Base-by-base conservation (phyloP, 257 asterid genomes). In the Agastache rugosa region DNA sequence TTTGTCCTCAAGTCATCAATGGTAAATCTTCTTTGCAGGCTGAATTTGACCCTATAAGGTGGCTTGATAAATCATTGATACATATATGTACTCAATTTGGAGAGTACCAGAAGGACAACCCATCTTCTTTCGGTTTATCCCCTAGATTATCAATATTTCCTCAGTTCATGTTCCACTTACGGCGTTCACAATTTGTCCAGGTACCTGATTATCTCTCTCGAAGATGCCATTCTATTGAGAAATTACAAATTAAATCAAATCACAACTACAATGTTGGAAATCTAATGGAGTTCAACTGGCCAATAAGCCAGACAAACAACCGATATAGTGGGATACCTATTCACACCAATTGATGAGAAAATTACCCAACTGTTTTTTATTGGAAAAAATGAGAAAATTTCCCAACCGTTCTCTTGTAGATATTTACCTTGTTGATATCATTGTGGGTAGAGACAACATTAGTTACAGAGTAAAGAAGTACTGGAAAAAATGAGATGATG, bases 161-260 rank as follows among this genome's bases (percentile, higher is more conserved):
- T 51, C 99, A 90, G 91, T 95, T 92, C 84, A 86, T 95, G 71
- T 95, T 92, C 86, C 81, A 95, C 85, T 81, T 95, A 79, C 90
- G 97, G 71, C 94, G 98, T 70, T 95, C 99, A 54, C 99, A 95
- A 73, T 95, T 95, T 71, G 92, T 95, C 82, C 99, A 92, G 97
- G 99, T 92, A 82, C 42, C 45, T 72, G 17, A 19, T 50, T 74
- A 73, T 59, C 47, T 63, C 27, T 72, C 35, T 62, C 35, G n/a
- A 25, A 60, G 63, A 63, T 78, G 48, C 51, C 66, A 20, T 15
- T 60, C 61, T 69, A 71, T 31, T 45, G 42, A 45, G 44, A 16
- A 22, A 2, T 22, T 27, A 25, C 25, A 44, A 58, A 15, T 34
- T 62, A 7, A 44, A 23, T 12, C 5, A 14, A 65, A 44, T 44